Percentiles rank a stretch among this genome's conserved stretches.
These are phyloP conservation scores for Candida nitratophila DNA, from an alignment of 805 yeast species.

Conservation along the genomic window DNA sequence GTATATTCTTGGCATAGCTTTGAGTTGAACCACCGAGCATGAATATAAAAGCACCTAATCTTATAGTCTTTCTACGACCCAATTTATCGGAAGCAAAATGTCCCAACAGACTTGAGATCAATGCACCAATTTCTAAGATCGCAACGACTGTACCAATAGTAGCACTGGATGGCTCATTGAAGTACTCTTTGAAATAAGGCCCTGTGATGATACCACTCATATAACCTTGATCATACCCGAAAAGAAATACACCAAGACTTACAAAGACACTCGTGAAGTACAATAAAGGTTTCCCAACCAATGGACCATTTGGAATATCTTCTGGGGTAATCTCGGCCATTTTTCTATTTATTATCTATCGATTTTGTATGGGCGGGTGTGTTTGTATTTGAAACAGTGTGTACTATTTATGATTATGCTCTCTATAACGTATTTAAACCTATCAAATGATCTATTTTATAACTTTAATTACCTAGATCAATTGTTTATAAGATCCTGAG, in stretches of 20 bases:
- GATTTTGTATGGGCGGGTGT: too few relatives aligned
- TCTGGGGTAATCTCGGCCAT: conserved; percentile 1
- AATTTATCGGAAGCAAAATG: conserved; percentile 60
- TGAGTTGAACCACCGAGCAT: conserved; percentile 76
- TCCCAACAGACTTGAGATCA: conserved; percentile 78
- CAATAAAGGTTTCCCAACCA: conserved; percentile 26
- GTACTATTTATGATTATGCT: too few relatives aligned
- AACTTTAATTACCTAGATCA: too few relatives aligned
- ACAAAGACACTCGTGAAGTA: conserved; percentile 52
- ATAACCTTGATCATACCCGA: conserved; percentile 86
- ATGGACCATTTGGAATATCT: conserved; percentile 8
- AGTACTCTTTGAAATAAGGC: conserved; percentile 59
- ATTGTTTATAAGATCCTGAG: too few relatives aligned
- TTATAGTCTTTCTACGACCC: conserved; percentile 74
- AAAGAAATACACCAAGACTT: conserved; percentile 54
- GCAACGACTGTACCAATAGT: conserved; percentile 84
- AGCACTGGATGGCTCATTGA: conserved; percentile 65
- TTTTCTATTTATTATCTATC: not conserved
- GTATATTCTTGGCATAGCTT: conserved; percentile 45
- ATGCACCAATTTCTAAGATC: conserved; percentile 82
- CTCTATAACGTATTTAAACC: too few relatives aligned
- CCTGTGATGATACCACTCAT: conserved; percentile 83
- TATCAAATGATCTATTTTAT: too few relatives aligned
- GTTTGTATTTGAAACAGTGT: too few relatives aligned
- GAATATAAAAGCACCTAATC: conserved; percentile 72